A percentile compares a stretch with the other conserved stretches of the same genome.
These are phyloP conservation scores for Apiospora saccharicola DNA, from an alignment of 2,329 filamentous ascomycete genomes.

Conservation along the genomic window DNA sequence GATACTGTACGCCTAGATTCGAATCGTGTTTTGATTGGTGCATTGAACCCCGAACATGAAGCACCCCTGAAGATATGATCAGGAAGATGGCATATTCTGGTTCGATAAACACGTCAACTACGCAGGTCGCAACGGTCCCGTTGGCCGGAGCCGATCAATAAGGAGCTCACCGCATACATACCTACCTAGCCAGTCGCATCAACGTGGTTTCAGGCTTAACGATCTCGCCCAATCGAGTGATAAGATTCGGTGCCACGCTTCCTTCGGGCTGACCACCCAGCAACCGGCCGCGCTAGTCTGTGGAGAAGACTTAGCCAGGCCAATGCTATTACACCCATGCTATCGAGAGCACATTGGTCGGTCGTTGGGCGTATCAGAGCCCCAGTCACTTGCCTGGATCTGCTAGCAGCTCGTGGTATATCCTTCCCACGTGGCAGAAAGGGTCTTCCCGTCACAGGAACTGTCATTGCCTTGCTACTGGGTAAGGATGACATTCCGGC, in stretches of 20 bases:
- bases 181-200: background rate
- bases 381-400: background rate
- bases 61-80: background rate
- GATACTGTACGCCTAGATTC: background rate
- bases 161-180: background rate
- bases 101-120: background rate
- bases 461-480: background rate
- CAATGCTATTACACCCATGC: background rate
- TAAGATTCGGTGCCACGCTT: constrained; percentile 9
- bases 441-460: constrained; percentile 4
- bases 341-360: background rate
- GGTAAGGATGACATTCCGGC: background rate
- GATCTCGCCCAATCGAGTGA: constrained; percentile 19
- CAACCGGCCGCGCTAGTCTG: background rate
- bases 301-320: background rate
- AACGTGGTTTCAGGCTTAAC: constrained; percentile 18
- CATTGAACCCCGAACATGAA: background rate
- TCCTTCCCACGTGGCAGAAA: constrained; percentile 7
- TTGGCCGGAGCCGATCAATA: background rate
- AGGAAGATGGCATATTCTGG: background rate
- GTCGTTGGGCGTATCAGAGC: background rate
- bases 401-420: background rate
- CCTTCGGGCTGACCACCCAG: constrained; percentile 16
- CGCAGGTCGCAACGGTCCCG: background rate
- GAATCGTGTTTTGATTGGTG: background rate